Evolutionary conservation across 2,329 filamentous ascomycete species (phyloP), one percentile per base, ranked within the genome.

Genomic region (Exophiala bonariae): DNA sequence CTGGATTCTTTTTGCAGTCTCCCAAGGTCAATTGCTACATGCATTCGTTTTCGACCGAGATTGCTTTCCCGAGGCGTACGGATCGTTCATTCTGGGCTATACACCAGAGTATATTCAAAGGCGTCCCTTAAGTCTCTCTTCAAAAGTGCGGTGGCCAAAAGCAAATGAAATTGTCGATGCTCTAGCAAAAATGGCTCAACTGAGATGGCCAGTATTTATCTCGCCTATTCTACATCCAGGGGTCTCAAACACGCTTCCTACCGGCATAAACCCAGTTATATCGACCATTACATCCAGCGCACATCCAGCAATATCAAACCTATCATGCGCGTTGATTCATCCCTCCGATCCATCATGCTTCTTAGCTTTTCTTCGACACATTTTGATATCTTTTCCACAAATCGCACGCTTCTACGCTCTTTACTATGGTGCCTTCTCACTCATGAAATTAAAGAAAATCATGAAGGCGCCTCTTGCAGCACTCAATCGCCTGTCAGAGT

Each of bases 241-340:
- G 59, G 77, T 79, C 11, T 66, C 72, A 38, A 82, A 80, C 2
- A 65, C 66, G 3, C 59, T 74, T 1, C 80, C 95, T 0, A 82
- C 87, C 0, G 63, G 78, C 3, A 74, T 83, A 3, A 77, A 95
- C n/a, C 64, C 76, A 17, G 71, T 79, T 10, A 84, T 96, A 47
- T 78, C 85, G 0, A 87, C 90, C 1, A 81, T 97, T 44, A 89
- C 89, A 1, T 84, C 86, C 1, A 81, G 86, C 20, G 92, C 92
- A 0, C 92, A 97, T 62, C 92, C 92, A 1, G 82, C 89, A 33
- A 92, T 95, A 65, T 84, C 81, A 8, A 46, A 58, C 19, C 81
- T 96, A 16, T 92, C 89, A 34, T 99, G 93, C 69, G 92, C 92
- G 1, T 79, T 92, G 2, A 81, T 97, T 2, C 92, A 99, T 64